Conservation (phyloP, 352 stramenopile genomes). For the Phytophthora hybrid region DNA sequence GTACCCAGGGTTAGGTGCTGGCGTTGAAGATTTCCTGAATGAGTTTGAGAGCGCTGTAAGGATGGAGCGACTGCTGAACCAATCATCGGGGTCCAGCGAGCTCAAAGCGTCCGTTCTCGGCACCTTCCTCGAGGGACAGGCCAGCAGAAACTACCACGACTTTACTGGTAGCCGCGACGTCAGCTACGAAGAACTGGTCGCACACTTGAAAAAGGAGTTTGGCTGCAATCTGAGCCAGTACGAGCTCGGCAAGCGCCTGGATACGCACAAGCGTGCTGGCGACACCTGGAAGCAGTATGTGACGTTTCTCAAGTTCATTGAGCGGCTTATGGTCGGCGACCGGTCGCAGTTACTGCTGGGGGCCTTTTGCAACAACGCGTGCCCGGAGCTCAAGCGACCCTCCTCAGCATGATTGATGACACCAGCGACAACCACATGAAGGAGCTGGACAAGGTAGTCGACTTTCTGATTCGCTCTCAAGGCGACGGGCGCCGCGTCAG, state of each 20-base stretch:
- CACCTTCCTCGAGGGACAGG: constrained; percentile 8
- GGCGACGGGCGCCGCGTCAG: no score
- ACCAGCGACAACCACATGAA: neutral
- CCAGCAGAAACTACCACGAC: constrained; percentile 6
- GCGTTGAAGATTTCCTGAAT: constrained; percentile 13
- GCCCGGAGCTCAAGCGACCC: constrained; percentile 14
- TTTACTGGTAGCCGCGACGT: constrained; percentile 5
- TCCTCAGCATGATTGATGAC: constrained; percentile 9
- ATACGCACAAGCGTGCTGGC: constrained; percentile 5
- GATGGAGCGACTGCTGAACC: constrained; percentile 13
- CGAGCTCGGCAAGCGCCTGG: constrained; percentile 1
- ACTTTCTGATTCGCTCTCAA: neutral
- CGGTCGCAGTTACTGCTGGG: constrained; percentile 6
- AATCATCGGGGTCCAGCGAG: constrained; percentile 10
- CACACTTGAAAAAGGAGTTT: constrained; percentile 13
- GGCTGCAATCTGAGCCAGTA: constrained; percentile 19
- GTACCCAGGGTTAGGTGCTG: neutral
- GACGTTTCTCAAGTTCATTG: constrained; percentile 15
- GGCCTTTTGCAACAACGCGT: constrained; percentile 13
- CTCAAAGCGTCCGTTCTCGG: constrained; percentile 13
- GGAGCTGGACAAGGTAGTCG: constrained; percentile 10
- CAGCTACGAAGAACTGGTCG: constrained; percentile 9
- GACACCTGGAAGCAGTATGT: constrained; percentile 15
- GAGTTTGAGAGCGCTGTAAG: neutral
- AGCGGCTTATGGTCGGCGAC: constrained; percentile 12